phyloP scores from a whole-genome alignment of 805 yeast genomes.

The Candida silvicultrix region DNA sequence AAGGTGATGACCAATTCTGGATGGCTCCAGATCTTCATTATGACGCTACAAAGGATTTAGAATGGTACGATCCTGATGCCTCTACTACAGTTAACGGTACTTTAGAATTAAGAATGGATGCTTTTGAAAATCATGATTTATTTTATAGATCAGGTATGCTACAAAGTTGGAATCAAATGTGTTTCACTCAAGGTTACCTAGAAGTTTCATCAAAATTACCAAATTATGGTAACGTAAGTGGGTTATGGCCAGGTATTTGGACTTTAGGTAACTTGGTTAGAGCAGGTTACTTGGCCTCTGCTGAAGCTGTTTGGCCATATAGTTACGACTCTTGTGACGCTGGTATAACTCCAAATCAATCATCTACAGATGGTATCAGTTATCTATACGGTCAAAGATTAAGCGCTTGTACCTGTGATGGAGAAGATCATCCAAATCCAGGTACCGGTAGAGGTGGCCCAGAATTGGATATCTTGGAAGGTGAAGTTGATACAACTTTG shows the following conservation, averaged over 20 bases:
- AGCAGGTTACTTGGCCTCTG: constrained; percentile 81
- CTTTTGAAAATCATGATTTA: constrained; percentile 70
- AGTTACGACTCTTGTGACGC: constrained; percentile 84
- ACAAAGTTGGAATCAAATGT: constrained; percentile 87
- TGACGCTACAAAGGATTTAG: constrained; percentile 83
- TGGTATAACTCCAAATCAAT: constrained; percentile 92
- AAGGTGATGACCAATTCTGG: constrained; percentile 90
- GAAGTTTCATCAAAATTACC: constrained; percentile 78
- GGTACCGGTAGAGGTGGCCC: constrained; percentile 95
- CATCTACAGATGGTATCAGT: constrained; percentile 83
- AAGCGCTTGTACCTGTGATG: constrained; percentile 71
- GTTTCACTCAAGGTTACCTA: constrained; percentile 78
- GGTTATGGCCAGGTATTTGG: constrained; percentile 98
- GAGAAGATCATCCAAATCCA: constrained; percentile 79
- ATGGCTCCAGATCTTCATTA: constrained; percentile 79
- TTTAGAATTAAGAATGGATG: constrained; percentile 66
- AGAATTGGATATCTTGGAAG: constrained; percentile 90
- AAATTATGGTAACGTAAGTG: constrained; percentile 68
- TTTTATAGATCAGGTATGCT: constrained; percentile 88
- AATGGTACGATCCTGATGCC: constrained; percentile 96
- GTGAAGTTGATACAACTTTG: constrained; percentile 53
- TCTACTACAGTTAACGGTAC: constrained; percentile 72
- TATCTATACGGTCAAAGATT: constrained; percentile 81
- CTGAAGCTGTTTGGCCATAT: constrained; percentile 96
- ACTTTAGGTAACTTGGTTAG: constrained; percentile 89